Evolutionary conservation across 805 yeast species (phyloP).

Genomic region (Maudiozyma saulgeensis): DNA sequence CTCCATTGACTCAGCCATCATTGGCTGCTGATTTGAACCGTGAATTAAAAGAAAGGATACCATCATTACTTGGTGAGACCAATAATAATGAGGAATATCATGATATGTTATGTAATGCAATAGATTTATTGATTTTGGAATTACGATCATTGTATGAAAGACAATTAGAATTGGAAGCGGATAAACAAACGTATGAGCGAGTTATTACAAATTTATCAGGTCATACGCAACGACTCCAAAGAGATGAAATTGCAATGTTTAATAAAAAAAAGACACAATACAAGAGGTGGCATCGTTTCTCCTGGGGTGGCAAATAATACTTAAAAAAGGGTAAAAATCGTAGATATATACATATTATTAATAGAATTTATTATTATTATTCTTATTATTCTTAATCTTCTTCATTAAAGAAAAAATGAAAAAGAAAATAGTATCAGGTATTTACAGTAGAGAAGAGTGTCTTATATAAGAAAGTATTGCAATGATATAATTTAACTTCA

Average conservation of each 20-base stretch:
- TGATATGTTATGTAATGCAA: constrained; percentile 21
- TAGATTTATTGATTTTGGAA: constrained; percentile 20
- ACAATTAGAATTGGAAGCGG: constrained; percentile 42
- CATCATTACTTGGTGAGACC: constrained; percentile 8
- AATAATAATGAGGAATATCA: constrained; percentile 13
- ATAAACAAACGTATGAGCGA: constrained; percentile 69
- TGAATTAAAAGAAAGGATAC: constrained; percentile 13
- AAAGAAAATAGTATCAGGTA: not conserved
- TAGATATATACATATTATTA: not conserved
- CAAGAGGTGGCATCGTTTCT: constrained; percentile 7
- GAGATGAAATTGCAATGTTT: constrained; percentile 35
- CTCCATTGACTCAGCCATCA: constrained; percentile 11
- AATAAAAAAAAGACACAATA: constrained; percentile 26
- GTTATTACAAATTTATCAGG: constrained; percentile 88
- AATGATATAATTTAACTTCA: not conserved
- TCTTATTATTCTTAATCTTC: not conserved
- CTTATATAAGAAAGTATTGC: no score
- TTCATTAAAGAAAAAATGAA: no score
- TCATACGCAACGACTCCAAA: constrained; percentile 70
- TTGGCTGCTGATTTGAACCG: constrained; percentile 10
- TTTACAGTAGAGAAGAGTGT: not conserved
- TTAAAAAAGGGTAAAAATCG: not conserved
- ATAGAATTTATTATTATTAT: not conserved
- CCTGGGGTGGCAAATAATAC: constrained; percentile 5
- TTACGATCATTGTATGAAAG: constrained; percentile 32